Percentiles rank a stretch among this genome's conserved stretches.
Evolutionary conservation across 805 yeast genomes (phyloP).

Genomic region (Saccharomycopsis fermentans): DNA sequence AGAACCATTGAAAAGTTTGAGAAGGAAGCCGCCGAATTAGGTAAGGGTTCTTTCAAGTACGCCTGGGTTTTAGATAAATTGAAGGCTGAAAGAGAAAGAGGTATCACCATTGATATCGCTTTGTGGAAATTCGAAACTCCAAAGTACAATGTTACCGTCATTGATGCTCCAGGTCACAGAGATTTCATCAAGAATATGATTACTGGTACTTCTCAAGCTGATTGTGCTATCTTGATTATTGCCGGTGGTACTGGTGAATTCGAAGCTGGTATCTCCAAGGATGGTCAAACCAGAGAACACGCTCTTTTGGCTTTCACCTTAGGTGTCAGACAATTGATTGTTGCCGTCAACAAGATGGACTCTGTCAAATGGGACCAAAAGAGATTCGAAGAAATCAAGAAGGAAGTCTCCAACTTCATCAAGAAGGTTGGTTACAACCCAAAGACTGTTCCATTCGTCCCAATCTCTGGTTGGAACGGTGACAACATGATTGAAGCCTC

Average conservation of each 20-base stretch:
- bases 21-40: slow-evolving; percentile 96
- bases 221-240: slow-evolving; percentile 81
- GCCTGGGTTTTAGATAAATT: slow-evolving; percentile 96
- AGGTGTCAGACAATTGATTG: slow-evolving; percentile 80
- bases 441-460: slow-evolving; percentile 77
- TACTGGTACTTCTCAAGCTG: slow-evolving; percentile 92
- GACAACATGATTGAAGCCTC: slow-evolving; percentile 86
- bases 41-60: slow-evolving; percentile 95
- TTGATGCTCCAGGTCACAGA: slow-evolving; percentile 95
- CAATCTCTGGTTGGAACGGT: slow-evolving; percentile 89
- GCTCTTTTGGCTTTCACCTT: slow-evolving; percentile 83
- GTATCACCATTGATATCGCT: slow-evolving; percentile 93
- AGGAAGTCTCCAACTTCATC: slow-evolving; percentile 72
- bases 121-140: slow-evolving; percentile 91
- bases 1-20: slow-evolving; percentile 97
- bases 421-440: slow-evolving; percentile 81
- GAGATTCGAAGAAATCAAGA: slow-evolving; percentile 63
- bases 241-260: slow-evolving; percentile 92
- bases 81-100: slow-evolving; percentile 95
- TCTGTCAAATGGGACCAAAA: slow-evolving; percentile 79
- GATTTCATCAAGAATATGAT: slow-evolving; percentile 95
- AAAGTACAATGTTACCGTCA: slow-evolving; percentile 80
- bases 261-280: slow-evolving; percentile 92
- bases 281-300: slow-evolving; percentile 94
- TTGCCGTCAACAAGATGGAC: slow-evolving; percentile 93